These are phyloP conservation scores for Monilinia polystroma DNA, from an alignment of 2,329 filamentous ascomycete species.

Conservation along the genomic window DNA sequence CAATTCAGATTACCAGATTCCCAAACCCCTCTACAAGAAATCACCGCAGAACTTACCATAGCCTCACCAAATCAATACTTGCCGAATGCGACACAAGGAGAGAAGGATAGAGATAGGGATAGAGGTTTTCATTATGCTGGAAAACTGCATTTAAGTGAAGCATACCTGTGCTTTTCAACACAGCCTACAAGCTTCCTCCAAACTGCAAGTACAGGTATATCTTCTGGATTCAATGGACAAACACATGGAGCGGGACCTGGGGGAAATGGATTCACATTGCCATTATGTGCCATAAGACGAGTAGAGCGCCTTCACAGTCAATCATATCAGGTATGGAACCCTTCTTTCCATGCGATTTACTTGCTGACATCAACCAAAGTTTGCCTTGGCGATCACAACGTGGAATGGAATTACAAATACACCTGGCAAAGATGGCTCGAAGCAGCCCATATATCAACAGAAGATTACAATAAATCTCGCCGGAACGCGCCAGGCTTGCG, in stretches of 20 bases:
- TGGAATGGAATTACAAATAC: slow-evolving; percentile 74
- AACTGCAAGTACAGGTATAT: slow-evolving; percentile 74
- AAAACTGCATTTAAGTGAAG: slow-evolving; percentile 89
- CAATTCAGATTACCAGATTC: slow-evolving; percentile 94
- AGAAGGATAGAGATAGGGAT: slow-evolving; percentile 63
- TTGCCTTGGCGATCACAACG: slow-evolving; percentile 89
- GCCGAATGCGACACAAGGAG: slow-evolving; percentile 65
- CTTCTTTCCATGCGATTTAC: slow-evolving; percentile 3
- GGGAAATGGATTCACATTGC: slow-evolving; percentile 93
- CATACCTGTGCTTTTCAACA: slow-evolving; percentile 95
- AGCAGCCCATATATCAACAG: slow-evolving; percentile 58
- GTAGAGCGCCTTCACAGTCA: slow-evolving; percentile 93
- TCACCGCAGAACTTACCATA: slow-evolving; percentile 92
- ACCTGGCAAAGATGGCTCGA: slow-evolving; percentile 46
- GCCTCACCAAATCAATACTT: slow-evolving; percentile 53
- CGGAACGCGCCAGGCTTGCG: slow-evolving; percentile 83
- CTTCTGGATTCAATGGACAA: slow-evolving; percentile 84
- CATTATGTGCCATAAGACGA: slow-evolving; percentile 83
- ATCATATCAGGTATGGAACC: slow-evolving; percentile 63
- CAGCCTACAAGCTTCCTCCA: slow-evolving; percentile 83
- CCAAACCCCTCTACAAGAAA: slow-evolving; percentile 92
- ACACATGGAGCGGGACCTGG: slow-evolving; percentile 90
- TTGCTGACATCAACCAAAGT: slow-evolving; percentile 49
- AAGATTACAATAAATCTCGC: slow-evolving; percentile 90
- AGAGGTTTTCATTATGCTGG: slow-evolving; percentile 87